These are phyloP conservation scores for Hysterangium stoloniferum DNA, from an alignment of 768 basidiomycete species.

Conservation along the genomic window DNA sequence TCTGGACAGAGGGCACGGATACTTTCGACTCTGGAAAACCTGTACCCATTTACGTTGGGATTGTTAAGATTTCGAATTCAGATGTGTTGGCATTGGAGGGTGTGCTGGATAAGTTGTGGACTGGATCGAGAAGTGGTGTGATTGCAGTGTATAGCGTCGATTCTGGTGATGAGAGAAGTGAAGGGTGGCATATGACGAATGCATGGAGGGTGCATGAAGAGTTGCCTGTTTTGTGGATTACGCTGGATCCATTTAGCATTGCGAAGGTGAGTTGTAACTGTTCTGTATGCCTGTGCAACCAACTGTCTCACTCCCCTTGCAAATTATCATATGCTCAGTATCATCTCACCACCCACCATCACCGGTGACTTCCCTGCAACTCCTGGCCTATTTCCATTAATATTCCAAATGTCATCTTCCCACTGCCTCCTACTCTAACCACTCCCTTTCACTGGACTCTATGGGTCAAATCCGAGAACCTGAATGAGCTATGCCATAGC, in stretches of 20 bases:
- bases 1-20: constrained; percentile 45
- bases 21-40: constrained; percentile 9
- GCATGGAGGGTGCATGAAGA: constrained; percentile 12
- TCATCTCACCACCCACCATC: too few species aligned
- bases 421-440: too few species aligned
- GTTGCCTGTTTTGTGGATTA: constrained; percentile 54
- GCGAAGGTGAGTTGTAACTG: constrained; percentile 58
- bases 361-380: too few species aligned
- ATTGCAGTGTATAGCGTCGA: constrained; percentile 79
- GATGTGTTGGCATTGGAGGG: constrained; percentile 82
- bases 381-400: too few species aligned
- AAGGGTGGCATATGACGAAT: constrained; percentile 34
- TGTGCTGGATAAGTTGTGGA: constrained; percentile 81
- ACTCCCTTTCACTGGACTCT: too few species aligned
- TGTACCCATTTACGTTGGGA: constrained; percentile 58
- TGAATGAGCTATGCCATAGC: too few species aligned
- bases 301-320: too few species aligned
- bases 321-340: too few species aligned
- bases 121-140: constrained; percentile 72
- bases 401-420: too few species aligned
- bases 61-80: constrained; percentile 71
- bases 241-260: constrained; percentile 74
- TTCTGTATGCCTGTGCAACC: too few species aligned
- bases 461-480: too few species aligned
- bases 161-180: constrained; percentile 58